Conservation (phyloP, 2,329 filamentous ascomycete genomes). For the Blumeria hordei region DNA sequence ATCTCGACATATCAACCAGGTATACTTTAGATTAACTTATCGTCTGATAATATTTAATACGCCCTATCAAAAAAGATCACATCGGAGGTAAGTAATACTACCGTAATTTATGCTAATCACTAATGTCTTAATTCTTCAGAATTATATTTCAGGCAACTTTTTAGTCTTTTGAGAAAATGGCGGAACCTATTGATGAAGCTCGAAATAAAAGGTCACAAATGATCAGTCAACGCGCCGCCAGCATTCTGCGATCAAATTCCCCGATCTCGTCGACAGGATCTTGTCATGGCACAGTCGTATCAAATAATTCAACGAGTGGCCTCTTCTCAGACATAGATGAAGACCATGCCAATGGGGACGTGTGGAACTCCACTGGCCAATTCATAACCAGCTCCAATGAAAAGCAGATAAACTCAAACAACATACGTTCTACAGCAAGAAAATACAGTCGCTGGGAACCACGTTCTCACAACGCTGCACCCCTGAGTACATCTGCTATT, state of each 20-base stretch:
- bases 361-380: slow-evolving; percentile 1
- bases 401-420: not conserved
- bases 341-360: slow-evolving; percentile 1
- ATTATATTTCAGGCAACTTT: not conserved
- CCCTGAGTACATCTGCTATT: slow-evolving; percentile 20
- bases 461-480: slow-evolving; percentile 16
- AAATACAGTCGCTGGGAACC: slow-evolving; percentile 13
- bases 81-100: too few relatives aligned
- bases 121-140: too few relatives aligned
- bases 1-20: too few relatives aligned
- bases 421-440: slow-evolving; percentile 7
- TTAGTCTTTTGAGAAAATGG: not conserved
- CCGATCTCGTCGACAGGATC: slow-evolving; percentile 2
- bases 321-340: not conserved
- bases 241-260: not conserved
- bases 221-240: not conserved
- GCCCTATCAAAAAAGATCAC: too few relatives aligned
- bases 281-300: slow-evolving; percentile 1
- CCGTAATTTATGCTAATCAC: too few relatives aligned
- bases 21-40: too few relatives aligned
- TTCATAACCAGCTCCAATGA: not conserved
- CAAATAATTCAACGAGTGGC: not conserved
- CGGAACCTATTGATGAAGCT: not conserved
- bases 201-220: not conserved
- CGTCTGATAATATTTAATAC: too few relatives aligned